These are phyloP conservation scores for Fusarium musae DNA, from an alignment of 2,329 filamentous ascomycete genomes.

Conservation along the genomic window DNA sequence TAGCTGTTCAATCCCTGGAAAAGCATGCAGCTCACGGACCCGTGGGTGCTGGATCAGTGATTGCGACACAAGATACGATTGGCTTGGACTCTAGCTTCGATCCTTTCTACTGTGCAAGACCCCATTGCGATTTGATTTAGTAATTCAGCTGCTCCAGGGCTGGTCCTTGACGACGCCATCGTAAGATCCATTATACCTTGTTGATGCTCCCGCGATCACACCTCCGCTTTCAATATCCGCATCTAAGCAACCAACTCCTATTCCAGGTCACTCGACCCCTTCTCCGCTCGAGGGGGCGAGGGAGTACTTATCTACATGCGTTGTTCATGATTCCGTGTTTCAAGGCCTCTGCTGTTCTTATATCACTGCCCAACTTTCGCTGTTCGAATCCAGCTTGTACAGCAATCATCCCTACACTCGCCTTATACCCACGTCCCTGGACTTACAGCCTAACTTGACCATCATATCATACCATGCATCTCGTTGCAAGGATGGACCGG, in stretches of 20 bases:
- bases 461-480: conserved; percentile 37
- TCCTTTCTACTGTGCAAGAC: neutral
- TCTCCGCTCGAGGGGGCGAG: neutral
- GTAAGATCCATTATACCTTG: conserved; percentile 26
- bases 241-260: conserved; percentile 16
- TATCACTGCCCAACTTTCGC: conserved; percentile 2
- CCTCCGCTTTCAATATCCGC: conserved; percentile 9
- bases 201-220: conserved; percentile 33
- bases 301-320: neutral
- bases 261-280: neutral
- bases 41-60: neutral
- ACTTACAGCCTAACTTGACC: neutral
- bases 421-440: conserved; percentile 19
- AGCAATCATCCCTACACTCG: neutral
- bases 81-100: conserved; percentile 8
- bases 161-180: conserved; percentile 29
- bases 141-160: conserved; percentile 13
- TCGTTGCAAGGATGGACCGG: conserved; percentile 36
- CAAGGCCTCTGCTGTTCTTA: neutral
- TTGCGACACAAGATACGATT: conserved; percentile 15
- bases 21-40: conserved; percentile 5
- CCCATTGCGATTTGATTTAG: neutral
- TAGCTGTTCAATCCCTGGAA: conserved; percentile 10
- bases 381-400: neutral
- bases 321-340: neutral